phyloP scores from a whole-genome alignment of 83 land plant species.

The Isoetes engelmannii region DNA sequence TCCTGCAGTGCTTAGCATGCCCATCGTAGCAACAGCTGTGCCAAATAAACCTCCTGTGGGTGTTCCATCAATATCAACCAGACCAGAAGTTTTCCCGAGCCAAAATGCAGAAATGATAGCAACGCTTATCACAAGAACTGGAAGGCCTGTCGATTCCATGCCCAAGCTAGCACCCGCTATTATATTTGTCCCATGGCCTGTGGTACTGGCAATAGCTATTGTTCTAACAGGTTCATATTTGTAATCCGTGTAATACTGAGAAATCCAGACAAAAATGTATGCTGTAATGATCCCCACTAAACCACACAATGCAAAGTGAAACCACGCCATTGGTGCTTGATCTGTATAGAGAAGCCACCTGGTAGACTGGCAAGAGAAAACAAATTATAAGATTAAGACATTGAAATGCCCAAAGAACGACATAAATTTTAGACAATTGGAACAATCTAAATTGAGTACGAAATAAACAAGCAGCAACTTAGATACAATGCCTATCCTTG shows the following conservation, averaged over 20 bases:
- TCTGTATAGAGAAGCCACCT: constrained; percentile 95
- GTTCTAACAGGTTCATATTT: constrained; percentile 97
- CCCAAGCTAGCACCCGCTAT: constrained; percentile 97
- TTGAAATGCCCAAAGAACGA: not conserved
- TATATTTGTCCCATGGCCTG: constrained; percentile 98
- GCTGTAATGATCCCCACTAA: constrained; percentile 96
- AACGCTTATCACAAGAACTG: constrained; percentile 80
- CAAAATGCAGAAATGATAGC: constrained; percentile 81
- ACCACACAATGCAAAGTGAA: constrained; percentile 98
- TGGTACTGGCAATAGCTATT: constrained; percentile 78
- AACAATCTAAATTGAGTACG: not conserved
- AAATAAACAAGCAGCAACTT: not conserved
- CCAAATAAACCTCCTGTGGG: constrained; percentile 97
- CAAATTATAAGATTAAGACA: constrained; percentile 5
- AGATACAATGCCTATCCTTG: too few species aligned
- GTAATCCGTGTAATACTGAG: constrained; percentile 96
- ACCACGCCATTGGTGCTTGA: constrained; percentile 97
- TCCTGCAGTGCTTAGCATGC: constrained; percentile 98
- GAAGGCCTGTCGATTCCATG: constrained; percentile 91
- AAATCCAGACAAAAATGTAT: constrained; percentile 84
- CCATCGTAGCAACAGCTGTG: constrained; percentile 99
- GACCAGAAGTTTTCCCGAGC: constrained; percentile 93
- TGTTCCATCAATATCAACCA: constrained; percentile 66
- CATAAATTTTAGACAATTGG: not conserved
- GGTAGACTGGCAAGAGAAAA: constrained; percentile 60